phyloP scores from a whole-genome alignment of 2,329 filamentous ascomycete species.

The Botrytis sinoallii region DNA sequence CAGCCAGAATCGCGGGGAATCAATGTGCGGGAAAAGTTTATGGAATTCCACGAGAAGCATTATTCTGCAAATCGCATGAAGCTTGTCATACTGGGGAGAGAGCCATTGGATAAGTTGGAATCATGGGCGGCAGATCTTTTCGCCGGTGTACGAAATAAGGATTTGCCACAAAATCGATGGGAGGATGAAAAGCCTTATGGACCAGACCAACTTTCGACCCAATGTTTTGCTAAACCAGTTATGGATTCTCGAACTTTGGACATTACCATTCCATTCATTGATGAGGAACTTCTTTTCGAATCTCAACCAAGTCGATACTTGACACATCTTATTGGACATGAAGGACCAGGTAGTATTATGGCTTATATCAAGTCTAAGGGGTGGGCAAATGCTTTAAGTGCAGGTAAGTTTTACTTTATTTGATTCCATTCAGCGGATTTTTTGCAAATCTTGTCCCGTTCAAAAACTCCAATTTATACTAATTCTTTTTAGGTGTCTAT shows the following conservation, averaged over 20 bases:
- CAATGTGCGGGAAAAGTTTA: constrained; percentile 68
- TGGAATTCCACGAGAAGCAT: constrained; percentile 67
- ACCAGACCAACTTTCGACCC: constrained; percentile 57
- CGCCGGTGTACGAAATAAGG: constrained; percentile 63
- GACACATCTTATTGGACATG: constrained; percentile 70
- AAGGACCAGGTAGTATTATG: constrained; percentile 71
- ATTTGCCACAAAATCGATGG: constrained; percentile 63
- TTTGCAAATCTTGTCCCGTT: not conserved
- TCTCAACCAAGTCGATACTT: constrained; percentile 68
- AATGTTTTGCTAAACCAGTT: constrained; percentile 70
- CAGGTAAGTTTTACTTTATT: constrained; percentile 37
- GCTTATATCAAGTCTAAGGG: constrained; percentile 70
- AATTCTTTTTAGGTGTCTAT: constrained; percentile 47
- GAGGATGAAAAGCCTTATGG: constrained; percentile 59
- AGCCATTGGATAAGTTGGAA: constrained; percentile 65
- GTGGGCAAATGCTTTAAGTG: constrained; percentile 66
- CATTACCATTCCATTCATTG: constrained; percentile 65
- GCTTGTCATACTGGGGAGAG: constrained; percentile 64
- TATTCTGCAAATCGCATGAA: constrained; percentile 77
- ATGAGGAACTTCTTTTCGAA: constrained; percentile 65
- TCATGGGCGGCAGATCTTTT: constrained; percentile 68
- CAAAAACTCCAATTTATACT: not conserved
- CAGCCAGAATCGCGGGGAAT: constrained; percentile 64
- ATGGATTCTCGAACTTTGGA: constrained; percentile 66
- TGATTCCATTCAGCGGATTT: not conserved